A percentile compares a stretch with the other conserved stretches of the same genome.
Evolutionary conservation across 2,329 filamentous ascomycete species (phyloP).

Genomic region (Didymella exigua): DNA sequence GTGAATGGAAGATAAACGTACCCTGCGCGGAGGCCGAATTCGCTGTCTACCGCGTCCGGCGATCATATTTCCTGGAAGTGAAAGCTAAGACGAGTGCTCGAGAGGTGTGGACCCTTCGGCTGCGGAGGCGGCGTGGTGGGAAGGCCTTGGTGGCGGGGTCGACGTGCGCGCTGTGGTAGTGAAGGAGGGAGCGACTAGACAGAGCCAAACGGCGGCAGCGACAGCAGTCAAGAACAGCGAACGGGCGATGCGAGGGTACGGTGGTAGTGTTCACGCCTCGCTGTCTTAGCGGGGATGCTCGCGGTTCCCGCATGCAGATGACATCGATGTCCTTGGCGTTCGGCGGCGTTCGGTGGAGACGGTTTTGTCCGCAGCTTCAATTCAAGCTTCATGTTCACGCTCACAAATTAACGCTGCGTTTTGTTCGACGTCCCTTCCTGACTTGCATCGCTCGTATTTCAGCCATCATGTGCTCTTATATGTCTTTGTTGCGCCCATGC

Average conservation of each 20-base stretch:
- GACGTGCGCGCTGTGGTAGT: neutral
- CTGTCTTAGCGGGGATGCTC: slow-evolving; percentile 10
- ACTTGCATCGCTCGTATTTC: neutral
- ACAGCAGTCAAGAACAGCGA: neutral
- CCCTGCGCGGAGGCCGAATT: slow-evolving; percentile 70
- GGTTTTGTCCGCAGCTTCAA: slow-evolving; percentile 11
- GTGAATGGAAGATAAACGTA: slow-evolving; percentile 51
- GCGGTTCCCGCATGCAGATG: slow-evolving; percentile 26
- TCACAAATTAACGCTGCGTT: neutral
- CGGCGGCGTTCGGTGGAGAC: slow-evolving; percentile 14
- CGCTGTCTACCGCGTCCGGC: slow-evolving; percentile 64
- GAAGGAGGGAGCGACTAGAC: slow-evolving; percentile 2
- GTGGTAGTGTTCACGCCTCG: slow-evolving; percentile 5
- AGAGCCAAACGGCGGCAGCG: neutral
- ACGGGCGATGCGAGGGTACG: neutral
- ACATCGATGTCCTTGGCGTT: slow-evolving; percentile 18
- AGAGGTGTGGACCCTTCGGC: neutral
- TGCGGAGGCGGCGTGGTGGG: neutral
- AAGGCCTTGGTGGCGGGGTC: neutral
- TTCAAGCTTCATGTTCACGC: slow-evolving; percentile 1
- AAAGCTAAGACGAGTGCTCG: neutral
- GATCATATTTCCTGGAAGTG: slow-evolving; percentile 49
- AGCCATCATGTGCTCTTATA: slow-evolving; percentile 32
- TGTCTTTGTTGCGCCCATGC: slow-evolving; percentile 32
- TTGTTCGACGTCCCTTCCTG: neutral